These are phyloP conservation scores for Nicotiana tomentosiformis DNA, from an alignment of 257 asterid genomes.

Conservation along the genomic window DNA sequence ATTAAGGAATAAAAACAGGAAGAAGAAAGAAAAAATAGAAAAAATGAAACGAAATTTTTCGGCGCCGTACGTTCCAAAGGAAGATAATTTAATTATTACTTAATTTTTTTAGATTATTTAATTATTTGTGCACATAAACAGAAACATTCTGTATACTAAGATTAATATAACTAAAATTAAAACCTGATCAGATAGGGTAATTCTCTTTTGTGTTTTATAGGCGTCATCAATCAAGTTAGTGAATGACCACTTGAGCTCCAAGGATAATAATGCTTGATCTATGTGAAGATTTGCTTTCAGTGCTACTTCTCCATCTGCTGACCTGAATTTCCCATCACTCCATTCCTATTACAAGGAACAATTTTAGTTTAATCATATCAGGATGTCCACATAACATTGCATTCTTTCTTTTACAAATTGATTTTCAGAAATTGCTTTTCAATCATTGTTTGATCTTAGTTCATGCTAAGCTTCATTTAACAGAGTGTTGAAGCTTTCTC, in stretches of 20 bases:
- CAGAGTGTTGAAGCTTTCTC: neutral
- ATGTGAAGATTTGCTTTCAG: constrained; percentile 26
- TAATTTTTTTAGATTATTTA: too few relatives aligned
- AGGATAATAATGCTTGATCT: constrained; percentile 30
- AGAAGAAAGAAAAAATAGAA: neutral
- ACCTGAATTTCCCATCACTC: constrained; percentile 23
- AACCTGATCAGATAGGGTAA: constrained; percentile 40
- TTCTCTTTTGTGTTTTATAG: constrained; percentile 7
- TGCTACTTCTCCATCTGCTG: constrained; percentile 20
- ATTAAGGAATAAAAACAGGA: neutral
- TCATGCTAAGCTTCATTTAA: neutral
- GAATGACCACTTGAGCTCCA: constrained; percentile 36
- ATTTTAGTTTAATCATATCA: neutral
- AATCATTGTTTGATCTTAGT: neutral
- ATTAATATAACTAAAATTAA: constrained; percentile 18
- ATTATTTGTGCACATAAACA: neutral
- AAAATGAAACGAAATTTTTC: neutral
- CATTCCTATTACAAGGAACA: constrained; percentile 21
- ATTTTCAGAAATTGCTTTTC: neutral
- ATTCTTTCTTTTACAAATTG: neutral
- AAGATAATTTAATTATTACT: too few relatives aligned
- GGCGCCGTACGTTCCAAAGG: neutral
- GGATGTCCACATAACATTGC: neutral
- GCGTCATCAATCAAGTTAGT: constrained; percentile 4
- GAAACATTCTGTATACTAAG: constrained; percentile 16